A percentile compares a stretch with the other conserved stretches of the same genome.
phyloP scores from a whole-genome alignment of 768 basidiomycete species.

The Exidia glandulosa region DNA sequence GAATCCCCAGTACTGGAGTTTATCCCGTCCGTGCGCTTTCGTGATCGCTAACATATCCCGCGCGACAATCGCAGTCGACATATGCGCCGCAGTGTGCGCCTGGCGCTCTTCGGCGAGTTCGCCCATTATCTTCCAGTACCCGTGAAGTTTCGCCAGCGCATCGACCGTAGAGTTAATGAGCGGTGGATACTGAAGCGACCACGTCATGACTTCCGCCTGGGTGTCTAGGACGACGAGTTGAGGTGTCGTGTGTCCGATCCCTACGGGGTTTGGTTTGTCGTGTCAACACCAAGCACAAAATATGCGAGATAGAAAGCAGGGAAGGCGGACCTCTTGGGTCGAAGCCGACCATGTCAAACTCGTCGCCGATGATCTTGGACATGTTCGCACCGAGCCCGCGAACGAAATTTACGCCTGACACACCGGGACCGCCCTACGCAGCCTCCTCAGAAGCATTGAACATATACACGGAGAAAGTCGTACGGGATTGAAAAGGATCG shows the following conservation, averaged over 20 bases:
- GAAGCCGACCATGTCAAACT: constrained; percentile 5
- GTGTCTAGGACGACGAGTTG: not conserved
- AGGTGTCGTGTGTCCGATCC: constrained; percentile 1
- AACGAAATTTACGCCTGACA: constrained; percentile 28
- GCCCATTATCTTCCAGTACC: constrained; percentile 1
- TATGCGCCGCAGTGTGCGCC: constrained; percentile 12
- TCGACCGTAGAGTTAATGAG: constrained; percentile 4
- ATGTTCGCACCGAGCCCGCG: not conserved
- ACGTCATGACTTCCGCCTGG: constrained; percentile 1
- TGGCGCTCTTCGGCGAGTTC: constrained; percentile 7
- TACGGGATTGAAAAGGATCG: constrained; percentile 32
- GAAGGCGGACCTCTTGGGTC: constrained; percentile 3
- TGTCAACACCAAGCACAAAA: not conserved
- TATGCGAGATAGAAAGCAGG: not conserved
- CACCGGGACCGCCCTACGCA: constrained; percentile 36
- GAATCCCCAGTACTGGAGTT: constrained; percentile 22
- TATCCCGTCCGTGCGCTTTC: constrained; percentile 17
- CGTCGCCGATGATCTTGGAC: constrained; percentile 1
- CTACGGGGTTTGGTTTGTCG: not conserved
- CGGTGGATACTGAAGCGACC: not conserved
- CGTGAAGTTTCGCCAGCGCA: not conserved
- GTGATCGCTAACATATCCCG: constrained; percentile 21
- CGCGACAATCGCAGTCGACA: constrained; percentile 17
- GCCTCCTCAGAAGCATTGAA: not conserved
- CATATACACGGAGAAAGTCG: not conserved